Evolutionary conservation across 2,329 filamentous ascomycete genomes (phyloP), one percentile per base, ranked within the genome.

Genomic region (Neofusicoccum cordaticola): DNA sequence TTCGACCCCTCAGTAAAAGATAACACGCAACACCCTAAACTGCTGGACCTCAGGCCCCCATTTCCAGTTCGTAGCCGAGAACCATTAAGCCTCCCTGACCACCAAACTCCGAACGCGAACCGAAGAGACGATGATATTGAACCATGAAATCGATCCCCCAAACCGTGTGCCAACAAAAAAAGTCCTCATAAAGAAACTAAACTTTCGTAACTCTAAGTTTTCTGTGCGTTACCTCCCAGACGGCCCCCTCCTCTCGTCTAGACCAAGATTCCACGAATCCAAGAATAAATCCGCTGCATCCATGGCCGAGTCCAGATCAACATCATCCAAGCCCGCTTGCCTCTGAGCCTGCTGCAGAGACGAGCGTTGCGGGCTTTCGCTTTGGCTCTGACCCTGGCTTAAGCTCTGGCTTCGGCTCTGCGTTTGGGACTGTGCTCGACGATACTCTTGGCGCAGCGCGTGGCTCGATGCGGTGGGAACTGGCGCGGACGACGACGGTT

Each of bases 201-300:
- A 31, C 27, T 5, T 31, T 31, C 27, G 27, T 31, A 31, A 31
- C 27, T 31, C 6, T 2, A 3, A 31, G 27, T 7, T 7, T 31
- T 31, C 27, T 7, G 27, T 31, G 27, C 6, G 27, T 1, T 31
- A 31, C 6, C 27, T 31, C 27, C 27, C 27, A 31, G 27, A 31
- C 27, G 27, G 27, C 4, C 27, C 27, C 27, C 27, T 31, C 27
- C 27, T 31, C 27, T 31, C 6, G 3, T 62, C 31, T 1, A 35
- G 8, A 12, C 27, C 60, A 4, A 64, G 17, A 11, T 60, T 44
- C 50, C 41, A 57, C 7, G 41, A 27, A 12, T 64, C 50, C 7
- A 64, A 37, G 39, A 64, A 64, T 4, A 35, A 51, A 27, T 53
- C 62, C 51, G 62, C 62, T 15, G 56, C 62, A 31, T 64, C 62